A percentile compares a stretch with the other conserved stretches of the same genome.
phyloP scores from a whole-genome alignment of 2,329 filamentous ascomycete species.

The Fusarium beomiforme region DNA sequence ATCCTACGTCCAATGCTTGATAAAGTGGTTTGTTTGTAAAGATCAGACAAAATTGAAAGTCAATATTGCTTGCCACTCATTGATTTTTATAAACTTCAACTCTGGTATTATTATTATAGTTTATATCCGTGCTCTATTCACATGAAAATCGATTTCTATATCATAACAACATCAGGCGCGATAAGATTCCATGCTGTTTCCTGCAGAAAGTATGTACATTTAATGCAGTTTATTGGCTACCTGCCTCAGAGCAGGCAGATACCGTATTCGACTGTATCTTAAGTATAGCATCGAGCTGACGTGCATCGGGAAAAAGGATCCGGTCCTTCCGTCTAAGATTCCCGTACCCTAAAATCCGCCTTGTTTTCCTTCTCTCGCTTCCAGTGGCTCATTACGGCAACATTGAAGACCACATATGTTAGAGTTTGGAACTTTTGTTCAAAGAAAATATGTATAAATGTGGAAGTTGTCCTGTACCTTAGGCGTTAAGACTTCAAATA shows the following conservation, averaged over 20 bases:
- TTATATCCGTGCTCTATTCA: background rate
- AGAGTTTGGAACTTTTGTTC: background rate
- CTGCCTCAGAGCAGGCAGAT: too few species aligned
- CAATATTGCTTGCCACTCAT: background rate
- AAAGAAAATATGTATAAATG: background rate
- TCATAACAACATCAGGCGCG: background rate
- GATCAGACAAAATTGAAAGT: background rate
- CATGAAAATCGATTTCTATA: background rate
- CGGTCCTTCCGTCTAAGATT: constrained; percentile 5
- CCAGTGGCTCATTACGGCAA: background rate
- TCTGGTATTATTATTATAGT: background rate
- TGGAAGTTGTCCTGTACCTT: background rate
- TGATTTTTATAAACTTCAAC: background rate
- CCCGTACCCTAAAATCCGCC: background rate
- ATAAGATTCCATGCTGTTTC: background rate
- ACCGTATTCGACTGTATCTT: constrained; percentile 14
- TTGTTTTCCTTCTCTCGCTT: background rate
- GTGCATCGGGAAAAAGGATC: constrained; percentile 17
- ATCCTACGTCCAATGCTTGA: background rate
- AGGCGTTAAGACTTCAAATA: background rate
- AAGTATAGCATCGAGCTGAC: constrained; percentile 7
- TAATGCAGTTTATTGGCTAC: too few species aligned
- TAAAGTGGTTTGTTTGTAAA: background rate
- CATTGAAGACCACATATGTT: background rate
- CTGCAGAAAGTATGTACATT: background rate